Conservation (phyloP, 2,329 filamentous ascomycete species). For the Podosphaera xanthii region DNA sequence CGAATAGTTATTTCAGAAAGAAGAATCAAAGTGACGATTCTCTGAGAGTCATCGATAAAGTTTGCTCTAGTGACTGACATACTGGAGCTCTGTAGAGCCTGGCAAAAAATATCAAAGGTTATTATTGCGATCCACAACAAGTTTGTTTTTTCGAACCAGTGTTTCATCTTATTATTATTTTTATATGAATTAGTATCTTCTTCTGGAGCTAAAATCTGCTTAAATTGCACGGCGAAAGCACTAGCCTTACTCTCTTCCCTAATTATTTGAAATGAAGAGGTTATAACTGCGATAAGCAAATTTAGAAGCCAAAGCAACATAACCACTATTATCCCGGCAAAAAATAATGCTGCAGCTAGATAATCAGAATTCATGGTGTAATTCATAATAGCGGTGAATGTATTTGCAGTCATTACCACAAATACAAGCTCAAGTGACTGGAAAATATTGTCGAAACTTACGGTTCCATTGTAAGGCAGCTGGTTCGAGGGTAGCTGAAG, state of each 20-base stretch:
- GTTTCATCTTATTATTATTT: slow-evolving; percentile 32
- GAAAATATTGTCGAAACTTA: slow-evolving; percentile 87
- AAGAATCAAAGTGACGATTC: slow-evolving; percentile 54
- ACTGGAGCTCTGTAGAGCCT: slow-evolving; percentile 50
- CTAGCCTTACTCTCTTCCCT: slow-evolving; percentile 86
- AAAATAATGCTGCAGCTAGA: slow-evolving; percentile 59
- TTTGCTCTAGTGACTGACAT: slow-evolving; percentile 39
- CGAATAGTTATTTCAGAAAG: slow-evolving; percentile 65
- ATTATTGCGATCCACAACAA: slow-evolving; percentile 68
- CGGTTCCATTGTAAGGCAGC: slow-evolving; percentile 54
- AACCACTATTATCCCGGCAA: slow-evolving; percentile 56
- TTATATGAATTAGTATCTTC: slow-evolving; percentile 10
- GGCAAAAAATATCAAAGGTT: slow-evolving; percentile 53
- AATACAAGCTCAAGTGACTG: slow-evolving; percentile 89
- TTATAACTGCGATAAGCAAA: slow-evolving; percentile 86
- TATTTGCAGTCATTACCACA: slow-evolving; percentile 96
- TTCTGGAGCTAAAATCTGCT: slow-evolving; percentile 16
- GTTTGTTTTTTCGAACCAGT: slow-evolving; percentile 48
- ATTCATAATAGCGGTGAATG: slow-evolving; percentile 87
- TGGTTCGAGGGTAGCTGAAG: slow-evolving; percentile 42
- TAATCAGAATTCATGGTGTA: slow-evolving; percentile 84
- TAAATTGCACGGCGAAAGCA: slow-evolving; percentile 64
- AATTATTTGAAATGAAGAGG: slow-evolving; percentile 94
- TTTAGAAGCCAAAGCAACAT: slow-evolving; percentile 95
- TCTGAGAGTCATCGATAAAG: slow-evolving; percentile 53